phyloP scores from a whole-genome alignment of 139 green algal genomes.

The Eudorina sp. region DNA sequence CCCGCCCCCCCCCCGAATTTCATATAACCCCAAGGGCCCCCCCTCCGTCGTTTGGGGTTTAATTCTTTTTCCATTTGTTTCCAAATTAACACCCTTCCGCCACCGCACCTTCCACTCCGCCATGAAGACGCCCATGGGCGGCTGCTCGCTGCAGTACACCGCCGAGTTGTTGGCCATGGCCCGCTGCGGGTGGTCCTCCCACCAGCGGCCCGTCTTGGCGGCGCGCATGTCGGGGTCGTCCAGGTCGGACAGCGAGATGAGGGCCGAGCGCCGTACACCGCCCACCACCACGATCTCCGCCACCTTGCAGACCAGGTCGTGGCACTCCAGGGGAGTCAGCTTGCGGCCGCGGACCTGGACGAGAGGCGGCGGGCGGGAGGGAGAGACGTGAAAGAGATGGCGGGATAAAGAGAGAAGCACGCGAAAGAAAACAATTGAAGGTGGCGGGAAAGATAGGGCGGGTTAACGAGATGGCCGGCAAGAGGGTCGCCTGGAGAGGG shows the following conservation, averaged over 20 bases:
- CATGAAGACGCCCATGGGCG: constrained; percentile 51
- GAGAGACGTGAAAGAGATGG: not conserved
- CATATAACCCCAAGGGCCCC: no score
- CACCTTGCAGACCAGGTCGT: constrained; percentile 69
- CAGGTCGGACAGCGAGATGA: constrained; percentile 60
- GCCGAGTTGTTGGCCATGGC: constrained; percentile 67
- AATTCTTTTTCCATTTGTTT: no score
- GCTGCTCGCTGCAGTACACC: constrained; percentile 53
- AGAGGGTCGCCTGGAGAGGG: no score
- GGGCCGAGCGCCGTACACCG: constrained; percentile 63
- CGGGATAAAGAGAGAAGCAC: no score
- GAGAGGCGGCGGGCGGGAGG: not conserved
- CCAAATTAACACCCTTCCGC: not conserved
- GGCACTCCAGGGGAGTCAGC: constrained; percentile 60
- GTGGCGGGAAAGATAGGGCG: no score
- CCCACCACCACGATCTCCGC: constrained; percentile 63
- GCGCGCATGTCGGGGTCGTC: constrained; percentile 47
- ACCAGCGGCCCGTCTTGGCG: constrained; percentile 63
- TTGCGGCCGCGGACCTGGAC: constrained; percentile 40
- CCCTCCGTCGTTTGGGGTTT: no score
- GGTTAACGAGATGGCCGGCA: no score
- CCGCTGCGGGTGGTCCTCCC: constrained; percentile 52
- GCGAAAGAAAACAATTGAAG: no score
- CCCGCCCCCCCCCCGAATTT: no score
- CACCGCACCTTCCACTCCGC: constrained; percentile 54